Conservation (phyloP, 805 yeast genomes). For the Lipomyces starkeyi region DNA sequence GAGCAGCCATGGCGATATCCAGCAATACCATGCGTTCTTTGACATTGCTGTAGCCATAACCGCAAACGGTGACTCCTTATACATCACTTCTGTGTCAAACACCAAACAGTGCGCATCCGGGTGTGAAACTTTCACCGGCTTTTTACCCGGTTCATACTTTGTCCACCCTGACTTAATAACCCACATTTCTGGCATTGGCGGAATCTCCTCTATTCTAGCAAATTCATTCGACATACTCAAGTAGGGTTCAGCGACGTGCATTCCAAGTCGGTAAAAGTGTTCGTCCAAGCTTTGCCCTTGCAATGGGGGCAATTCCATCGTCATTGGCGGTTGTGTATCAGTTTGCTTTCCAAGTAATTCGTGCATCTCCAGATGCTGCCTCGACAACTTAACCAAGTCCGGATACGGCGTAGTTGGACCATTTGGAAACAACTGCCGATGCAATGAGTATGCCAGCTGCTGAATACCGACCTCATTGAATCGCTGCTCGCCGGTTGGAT, state of each 20-base stretch:
- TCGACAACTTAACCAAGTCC: constrained; percentile 59
- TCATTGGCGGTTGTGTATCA: constrained; percentile 62
- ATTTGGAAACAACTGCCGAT: constrained; percentile 65
- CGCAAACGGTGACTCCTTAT: constrained; percentile 74
- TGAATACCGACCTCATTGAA: constrained; percentile 83
- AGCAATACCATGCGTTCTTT: constrained; percentile 82
- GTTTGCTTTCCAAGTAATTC: constrained; percentile 80
- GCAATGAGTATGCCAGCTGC: constrained; percentile 65
- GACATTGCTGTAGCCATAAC: constrained; percentile 83
- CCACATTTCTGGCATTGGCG: constrained; percentile 57
- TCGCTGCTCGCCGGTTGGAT: constrained; percentile 43
- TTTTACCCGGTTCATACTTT: constrained; percentile 62
- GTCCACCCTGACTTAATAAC: constrained; percentile 76
- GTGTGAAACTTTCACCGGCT: constrained; percentile 63
- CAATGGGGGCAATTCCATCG: constrained; percentile 67
- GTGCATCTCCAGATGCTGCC: constrained; percentile 62
- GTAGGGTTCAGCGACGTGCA: constrained; percentile 64
- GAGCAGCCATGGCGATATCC: constrained; percentile 88
- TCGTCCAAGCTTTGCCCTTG: constrained; percentile 78
- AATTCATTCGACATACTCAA: constrained; percentile 57
- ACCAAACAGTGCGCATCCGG: constrained; percentile 78
- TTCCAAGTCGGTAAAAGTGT: constrained; percentile 77
- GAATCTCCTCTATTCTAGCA: constrained; percentile 42
- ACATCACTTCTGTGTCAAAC: constrained; percentile 89
- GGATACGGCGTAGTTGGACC: constrained; percentile 41